Percentiles rank a stretch among this genome's conserved stretches.
Evolutionary conservation across 495 filamentous ascomycete species (phyloP).

Genomic region (Lentithecium fluviatile): DNA sequence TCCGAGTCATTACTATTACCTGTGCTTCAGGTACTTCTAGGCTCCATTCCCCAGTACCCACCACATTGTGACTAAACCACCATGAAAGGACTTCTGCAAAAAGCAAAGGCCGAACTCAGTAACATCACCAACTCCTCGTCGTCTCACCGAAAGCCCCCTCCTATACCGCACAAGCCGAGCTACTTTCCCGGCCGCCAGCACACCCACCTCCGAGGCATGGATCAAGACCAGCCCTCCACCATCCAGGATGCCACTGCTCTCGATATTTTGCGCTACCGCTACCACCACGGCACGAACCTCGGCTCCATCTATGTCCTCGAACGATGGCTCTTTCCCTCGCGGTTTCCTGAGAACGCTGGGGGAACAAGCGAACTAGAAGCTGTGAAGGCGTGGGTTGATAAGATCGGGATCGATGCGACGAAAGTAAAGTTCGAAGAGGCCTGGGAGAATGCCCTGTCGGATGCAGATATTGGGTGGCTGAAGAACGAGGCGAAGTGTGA

Average conservation of each 20-base stretch:
- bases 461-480: slow-evolving; percentile 51
- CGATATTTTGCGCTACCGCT: slow-evolving; percentile 55
- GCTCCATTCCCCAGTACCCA: not conserved
- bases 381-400: slow-evolving; percentile 44
- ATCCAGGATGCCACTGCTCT: slow-evolving; percentile 42
- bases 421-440: slow-evolving; percentile 51
- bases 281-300: slow-evolving; percentile 57
- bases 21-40: slow-evolving; percentile 7
- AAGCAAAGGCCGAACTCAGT: slow-evolving; percentile 33
- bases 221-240: slow-evolving; percentile 30
- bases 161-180: slow-evolving; percentile 15
- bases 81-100: slow-evolving; percentile 38
- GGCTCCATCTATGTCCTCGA: slow-evolving; percentile 59
- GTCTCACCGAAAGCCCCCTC: slow-evolving; percentile 1
- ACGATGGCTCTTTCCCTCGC: slow-evolving; percentile 50
- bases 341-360: slow-evolving; percentile 44
- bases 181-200: slow-evolving; percentile 11
- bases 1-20: slow-evolving; percentile 6
- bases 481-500: slow-evolving; percentile 45
- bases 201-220: slow-evolving; percentile 4
- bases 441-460: slow-evolving; percentile 49
- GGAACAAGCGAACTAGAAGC: slow-evolving; percentile 51
- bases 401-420: slow-evolving; percentile 49
- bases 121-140: slow-evolving; percentile 8
- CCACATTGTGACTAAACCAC: not conserved